These are phyloP conservation scores for Fusarium equiseti DNA, from an alignment of 2,329 filamentous ascomycete species.

Conservation along the genomic window DNA sequence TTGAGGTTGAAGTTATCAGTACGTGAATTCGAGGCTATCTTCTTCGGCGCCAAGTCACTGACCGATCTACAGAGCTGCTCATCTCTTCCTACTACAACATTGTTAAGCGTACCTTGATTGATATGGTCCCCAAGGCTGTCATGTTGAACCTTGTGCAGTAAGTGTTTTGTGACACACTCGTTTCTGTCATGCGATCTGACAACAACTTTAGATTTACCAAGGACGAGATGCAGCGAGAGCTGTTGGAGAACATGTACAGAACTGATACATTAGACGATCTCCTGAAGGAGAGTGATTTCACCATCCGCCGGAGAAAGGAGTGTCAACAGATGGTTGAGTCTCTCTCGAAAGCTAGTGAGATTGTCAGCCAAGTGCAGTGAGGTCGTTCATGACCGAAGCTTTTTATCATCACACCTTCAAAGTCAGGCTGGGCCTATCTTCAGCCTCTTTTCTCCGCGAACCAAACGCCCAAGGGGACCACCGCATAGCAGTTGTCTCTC, in stretches of 20 bases:
- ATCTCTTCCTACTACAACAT: constrained; percentile 99
- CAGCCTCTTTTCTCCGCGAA: constrained; percentile 23
- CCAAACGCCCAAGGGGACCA: constrained; percentile 13
- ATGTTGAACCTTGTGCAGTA: constrained; percentile 98
- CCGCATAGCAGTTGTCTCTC: constrained; percentile 25
- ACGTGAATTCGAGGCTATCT: constrained; percentile 55
- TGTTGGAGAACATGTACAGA: constrained; percentile 98
- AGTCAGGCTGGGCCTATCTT: constrained; percentile 21
- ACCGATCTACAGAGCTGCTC: constrained; percentile 76
- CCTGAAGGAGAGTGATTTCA: constrained; percentile 98
- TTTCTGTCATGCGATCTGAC: constrained; percentile 27
- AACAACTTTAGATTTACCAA: constrained; percentile 79
- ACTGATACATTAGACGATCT: constrained; percentile 90
- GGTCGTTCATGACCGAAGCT: constrained; percentile 18
- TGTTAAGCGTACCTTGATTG: constrained; percentile 97
- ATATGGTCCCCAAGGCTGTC: constrained; percentile 99
- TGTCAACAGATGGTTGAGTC: constrained; percentile 99
- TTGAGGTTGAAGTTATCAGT: constrained; percentile 99
- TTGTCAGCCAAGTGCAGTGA: constrained; percentile 85
- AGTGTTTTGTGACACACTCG: constrained; percentile 55
- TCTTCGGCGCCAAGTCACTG: constrained; percentile 10
- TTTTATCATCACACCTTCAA: constrained; percentile 32
- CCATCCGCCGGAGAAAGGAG: constrained; percentile 92
- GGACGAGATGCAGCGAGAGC: constrained; percentile 97
- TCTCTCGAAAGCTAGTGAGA: constrained; percentile 88